These are phyloP conservation scores for Omphalea diandra DNA, from an alignment of 441 rosid species.

Conservation along the genomic window DNA sequence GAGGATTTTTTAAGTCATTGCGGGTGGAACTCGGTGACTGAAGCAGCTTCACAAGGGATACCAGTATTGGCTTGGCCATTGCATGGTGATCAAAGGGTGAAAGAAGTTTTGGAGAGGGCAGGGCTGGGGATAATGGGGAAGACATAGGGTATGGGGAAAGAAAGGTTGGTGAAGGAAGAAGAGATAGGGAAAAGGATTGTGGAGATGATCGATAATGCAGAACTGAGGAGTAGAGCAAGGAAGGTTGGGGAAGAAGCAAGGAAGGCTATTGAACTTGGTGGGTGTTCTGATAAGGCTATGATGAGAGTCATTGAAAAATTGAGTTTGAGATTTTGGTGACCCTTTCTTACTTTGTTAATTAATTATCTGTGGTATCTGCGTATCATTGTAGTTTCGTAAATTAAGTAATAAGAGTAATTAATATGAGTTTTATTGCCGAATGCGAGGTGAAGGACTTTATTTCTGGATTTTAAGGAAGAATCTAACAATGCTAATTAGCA, in stretches of 20 bases:
- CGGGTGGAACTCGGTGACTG: slow-evolving; percentile 20
- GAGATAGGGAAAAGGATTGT: not conserved
- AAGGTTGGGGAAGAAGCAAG: slow-evolving; percentile 5
- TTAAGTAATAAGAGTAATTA: no score
- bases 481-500: no score
- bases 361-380: not conserved
- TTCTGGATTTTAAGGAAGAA: no score
- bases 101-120: not conserved
- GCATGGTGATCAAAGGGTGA: slow-evolving; percentile 16
- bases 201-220: not conserved
- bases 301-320: not conserved
- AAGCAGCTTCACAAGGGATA: slow-evolving; percentile 9
- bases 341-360: no score
- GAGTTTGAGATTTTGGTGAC: not conserved
- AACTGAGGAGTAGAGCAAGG: not conserved
- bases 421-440: no score
- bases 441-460: no score
- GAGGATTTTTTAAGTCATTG: slow-evolving; percentile 19
- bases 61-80: slow-evolving; percentile 20
- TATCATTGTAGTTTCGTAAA: no score
- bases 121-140: slow-evolving; percentile 7
- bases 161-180: not conserved
- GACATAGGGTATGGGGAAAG: not conserved
- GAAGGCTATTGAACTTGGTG: not conserved
- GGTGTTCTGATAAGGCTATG: not conserved